Percentiles rank a stretch among this genome's conserved stretches.
Conservation (phyloP, 2,329 filamentous ascomycete genomes). For the Calonectria crousiana region DNA sequence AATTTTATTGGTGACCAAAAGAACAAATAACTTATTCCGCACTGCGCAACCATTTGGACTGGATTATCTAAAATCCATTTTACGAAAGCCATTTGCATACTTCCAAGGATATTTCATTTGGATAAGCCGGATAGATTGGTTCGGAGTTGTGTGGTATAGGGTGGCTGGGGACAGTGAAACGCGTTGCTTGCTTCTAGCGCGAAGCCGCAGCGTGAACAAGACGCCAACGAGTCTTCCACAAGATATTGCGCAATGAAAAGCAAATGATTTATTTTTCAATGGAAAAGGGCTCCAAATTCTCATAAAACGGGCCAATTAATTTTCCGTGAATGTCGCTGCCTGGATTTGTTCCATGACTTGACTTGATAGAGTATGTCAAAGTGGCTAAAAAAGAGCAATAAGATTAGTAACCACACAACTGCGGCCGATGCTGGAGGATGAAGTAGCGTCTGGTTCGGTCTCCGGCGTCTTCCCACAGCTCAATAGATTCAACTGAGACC, state of each 20-base stretch:
- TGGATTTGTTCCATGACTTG: not conserved
- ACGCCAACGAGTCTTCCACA: not conserved
- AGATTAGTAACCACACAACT: slow-evolving; percentile 41
- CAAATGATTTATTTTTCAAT: not conserved
- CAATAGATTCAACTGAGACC: slow-evolving; percentile 50
- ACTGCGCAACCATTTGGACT: no score
- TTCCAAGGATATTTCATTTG: not conserved
- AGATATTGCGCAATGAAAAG: not conserved
- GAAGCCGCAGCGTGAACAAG: not conserved
- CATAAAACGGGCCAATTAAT: not conserved
- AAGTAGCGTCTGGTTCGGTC: slow-evolving; percentile 46
- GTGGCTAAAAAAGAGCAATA: not conserved
- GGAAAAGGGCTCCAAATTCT: not conserved
- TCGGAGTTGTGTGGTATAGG: not conserved
- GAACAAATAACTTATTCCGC: no score
- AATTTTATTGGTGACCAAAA: no score
- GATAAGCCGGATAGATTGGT: not conserved
- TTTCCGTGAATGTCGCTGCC: not conserved
- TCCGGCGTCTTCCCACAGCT: slow-evolving; percentile 43
- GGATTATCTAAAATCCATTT: not conserved
- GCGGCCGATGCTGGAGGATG: slow-evolving; percentile 52
- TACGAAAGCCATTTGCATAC: not conserved
- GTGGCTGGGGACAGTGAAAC: not conserved
- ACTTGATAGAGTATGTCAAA: not conserved
- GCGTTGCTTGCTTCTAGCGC: not conserved